Conservation (phyloP, 1,284 basidiomycete genomes). For the Tremellales sp. region DNA sequence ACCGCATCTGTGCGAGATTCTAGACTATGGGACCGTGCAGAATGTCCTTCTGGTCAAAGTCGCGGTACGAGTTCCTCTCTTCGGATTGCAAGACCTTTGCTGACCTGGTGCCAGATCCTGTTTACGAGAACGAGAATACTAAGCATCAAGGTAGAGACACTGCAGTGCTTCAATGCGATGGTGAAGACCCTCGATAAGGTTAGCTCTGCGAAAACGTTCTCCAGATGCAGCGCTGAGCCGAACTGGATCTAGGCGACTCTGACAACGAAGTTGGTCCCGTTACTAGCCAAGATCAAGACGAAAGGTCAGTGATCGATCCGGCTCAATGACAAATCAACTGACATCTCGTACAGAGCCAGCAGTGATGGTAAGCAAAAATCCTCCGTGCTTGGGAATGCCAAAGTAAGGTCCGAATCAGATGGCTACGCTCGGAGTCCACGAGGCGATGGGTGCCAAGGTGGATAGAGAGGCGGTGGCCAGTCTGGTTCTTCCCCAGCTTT, state of each 20-base stretch:
- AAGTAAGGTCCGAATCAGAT: slow-evolving; percentile 54
- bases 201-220: slow-evolving; percentile 25
- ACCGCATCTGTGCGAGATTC: slow-evolving; percentile 82
- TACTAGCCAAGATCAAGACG: slow-evolving; percentile 90
- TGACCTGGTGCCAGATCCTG: slow-evolving; percentile 58
- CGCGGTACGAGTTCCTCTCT: slow-evolving; percentile 58
- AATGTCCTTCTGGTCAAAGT: slow-evolving; percentile 80
- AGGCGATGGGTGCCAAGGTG: slow-evolving; percentile 93
- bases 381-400: no score
- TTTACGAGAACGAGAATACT: slow-evolving; percentile 85
- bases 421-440: slow-evolving; percentile 89
- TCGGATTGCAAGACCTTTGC: neutral
- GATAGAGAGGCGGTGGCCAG: slow-evolving; percentile 93
- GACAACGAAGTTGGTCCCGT: slow-evolving; percentile 90
- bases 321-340: slow-evolving; percentile 6
- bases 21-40: slow-evolving; percentile 89
- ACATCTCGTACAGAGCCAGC: slow-evolving; percentile 61
- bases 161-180: slow-evolving; percentile 85
- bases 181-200: slow-evolving; percentile 91
- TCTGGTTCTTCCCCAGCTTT: slow-evolving; percentile 85
- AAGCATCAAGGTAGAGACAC: slow-evolving; percentile 81
- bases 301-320: slow-evolving; percentile 51
- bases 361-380: slow-evolving; percentile 63
- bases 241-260: slow-evolving; percentile 59
- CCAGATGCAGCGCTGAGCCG: neutral